Conservation (phyloP, 331 rosid genomes). For the Pyrus hybrid region DNA sequence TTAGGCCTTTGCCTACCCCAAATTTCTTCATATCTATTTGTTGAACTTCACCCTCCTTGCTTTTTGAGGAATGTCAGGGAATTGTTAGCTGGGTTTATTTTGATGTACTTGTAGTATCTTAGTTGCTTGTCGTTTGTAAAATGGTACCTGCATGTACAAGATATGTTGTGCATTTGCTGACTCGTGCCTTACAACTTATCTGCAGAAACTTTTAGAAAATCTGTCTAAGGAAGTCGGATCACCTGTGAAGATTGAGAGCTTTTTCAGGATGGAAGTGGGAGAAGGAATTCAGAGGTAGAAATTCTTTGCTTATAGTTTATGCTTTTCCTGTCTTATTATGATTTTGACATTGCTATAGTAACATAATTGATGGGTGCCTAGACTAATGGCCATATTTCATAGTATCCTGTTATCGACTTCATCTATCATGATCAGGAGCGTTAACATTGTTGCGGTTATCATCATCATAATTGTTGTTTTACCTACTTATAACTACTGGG, state of each 20-base stretch:
- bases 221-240: conserved; percentile 84
- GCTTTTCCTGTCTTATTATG: background rate
- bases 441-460: background rate
- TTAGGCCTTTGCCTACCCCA: background rate
- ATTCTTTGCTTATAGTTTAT: background rate
- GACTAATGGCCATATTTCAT: background rate
- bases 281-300: conserved; percentile 84
- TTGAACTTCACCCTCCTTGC: background rate
- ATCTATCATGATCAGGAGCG: background rate
- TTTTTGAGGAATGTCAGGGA: background rate
- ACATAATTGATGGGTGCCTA: background rate
- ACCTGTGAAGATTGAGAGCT: conserved; percentile 64
- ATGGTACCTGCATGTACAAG: background rate
- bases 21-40: background rate
- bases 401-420: background rate
- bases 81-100: background rate
- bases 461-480: background rate
- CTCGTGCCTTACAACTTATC: conserved; percentile 8
- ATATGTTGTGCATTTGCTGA: background rate
- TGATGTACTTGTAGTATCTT: background rate
- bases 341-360: background rate
- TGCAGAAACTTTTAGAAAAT: conserved; percentile 58
- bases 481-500: background rate
- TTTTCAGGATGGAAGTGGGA: conserved; percentile 89
- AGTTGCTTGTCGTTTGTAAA: background rate